Conservation (phyloP, 345 rosid genomes). For the Populus nigra region DNA sequence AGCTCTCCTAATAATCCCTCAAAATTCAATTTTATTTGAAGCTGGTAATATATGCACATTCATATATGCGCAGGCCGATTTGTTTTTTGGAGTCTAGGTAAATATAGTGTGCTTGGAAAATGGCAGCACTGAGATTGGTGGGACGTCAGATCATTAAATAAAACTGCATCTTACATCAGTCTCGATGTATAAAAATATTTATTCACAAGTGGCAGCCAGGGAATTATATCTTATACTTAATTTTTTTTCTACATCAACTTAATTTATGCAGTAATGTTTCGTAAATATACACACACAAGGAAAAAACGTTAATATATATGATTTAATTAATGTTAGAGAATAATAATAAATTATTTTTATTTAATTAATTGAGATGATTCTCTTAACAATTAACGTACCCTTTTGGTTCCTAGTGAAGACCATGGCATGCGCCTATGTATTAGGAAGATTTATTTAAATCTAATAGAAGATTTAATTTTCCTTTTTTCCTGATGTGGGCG, state of each 20-base stretch:
- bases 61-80: constrained; percentile 1
- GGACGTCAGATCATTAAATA: not conserved
- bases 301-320: not conserved
- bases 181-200: not conserved
- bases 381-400: too few relatives aligned
- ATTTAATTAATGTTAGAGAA: too few relatives aligned
- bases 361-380: too few relatives aligned
- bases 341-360: too few relatives aligned
- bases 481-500: constrained; percentile 12
- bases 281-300: too few relatives aligned
- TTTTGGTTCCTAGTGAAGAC: too few relatives aligned
- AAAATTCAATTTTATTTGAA: too few relatives aligned
- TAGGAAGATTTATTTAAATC: not conserved
- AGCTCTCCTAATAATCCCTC: too few relatives aligned
- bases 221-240: not conserved
- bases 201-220: not conserved
- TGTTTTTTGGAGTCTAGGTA: not conserved
- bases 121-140: constrained; percentile 18
- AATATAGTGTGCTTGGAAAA: constrained; percentile 18
- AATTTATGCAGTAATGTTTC: not conserved
- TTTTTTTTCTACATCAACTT: not conserved
- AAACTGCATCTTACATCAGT: not conserved
- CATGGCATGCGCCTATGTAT: not conserved
- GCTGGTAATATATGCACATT: not conserved
- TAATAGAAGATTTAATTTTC: not conserved